These are phyloP conservation scores for Tolypocladium sp. DNA, from an alignment of 2,329 filamentous ascomycete species.

Conservation along the genomic window DNA sequence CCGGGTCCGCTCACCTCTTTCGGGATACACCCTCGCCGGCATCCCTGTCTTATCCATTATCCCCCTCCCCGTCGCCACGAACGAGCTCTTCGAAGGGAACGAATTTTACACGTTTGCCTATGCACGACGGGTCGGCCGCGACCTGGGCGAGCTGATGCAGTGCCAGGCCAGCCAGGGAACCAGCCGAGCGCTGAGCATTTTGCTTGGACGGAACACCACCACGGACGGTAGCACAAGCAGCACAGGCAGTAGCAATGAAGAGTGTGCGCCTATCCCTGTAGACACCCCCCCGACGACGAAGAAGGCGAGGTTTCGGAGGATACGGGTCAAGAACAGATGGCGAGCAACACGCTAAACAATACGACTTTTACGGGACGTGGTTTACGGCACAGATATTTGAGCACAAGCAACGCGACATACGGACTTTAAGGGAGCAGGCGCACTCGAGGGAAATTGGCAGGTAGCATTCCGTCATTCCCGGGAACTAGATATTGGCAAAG, in stretches of 20 bases:
- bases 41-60: conserved; percentile 21
- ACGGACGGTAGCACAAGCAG: conserved; percentile 4
- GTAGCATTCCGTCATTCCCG: neutral
- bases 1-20: conserved; percentile 13
- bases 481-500: neutral
- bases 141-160: conserved; percentile 16
- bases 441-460: neutral
- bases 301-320: conserved; percentile 1
- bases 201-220: conserved; percentile 7
- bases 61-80: conserved; percentile 18
- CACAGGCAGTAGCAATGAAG: conserved; percentile 5
- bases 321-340: neutral
- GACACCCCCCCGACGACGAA: neutral
- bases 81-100: conserved; percentile 21
- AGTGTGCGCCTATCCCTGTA: neutral
- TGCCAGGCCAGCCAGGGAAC: conserved; percentile 10
- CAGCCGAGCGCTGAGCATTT: conserved; percentile 9
- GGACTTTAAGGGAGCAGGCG: neutral
- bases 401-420: neutral
- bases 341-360: neutral
- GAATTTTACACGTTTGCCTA: conserved; percentile 21
- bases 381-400: neutral
- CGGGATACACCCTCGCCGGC: conserved; percentile 21
- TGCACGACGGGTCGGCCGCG: conserved; percentile 17
- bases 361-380: neutral